Percentiles rank a stretch among this genome's conserved stretches.
phyloP scores from a whole-genome alignment of 2,329 filamentous ascomycete species.

The Proliferodiscus dingleyae region DNA sequence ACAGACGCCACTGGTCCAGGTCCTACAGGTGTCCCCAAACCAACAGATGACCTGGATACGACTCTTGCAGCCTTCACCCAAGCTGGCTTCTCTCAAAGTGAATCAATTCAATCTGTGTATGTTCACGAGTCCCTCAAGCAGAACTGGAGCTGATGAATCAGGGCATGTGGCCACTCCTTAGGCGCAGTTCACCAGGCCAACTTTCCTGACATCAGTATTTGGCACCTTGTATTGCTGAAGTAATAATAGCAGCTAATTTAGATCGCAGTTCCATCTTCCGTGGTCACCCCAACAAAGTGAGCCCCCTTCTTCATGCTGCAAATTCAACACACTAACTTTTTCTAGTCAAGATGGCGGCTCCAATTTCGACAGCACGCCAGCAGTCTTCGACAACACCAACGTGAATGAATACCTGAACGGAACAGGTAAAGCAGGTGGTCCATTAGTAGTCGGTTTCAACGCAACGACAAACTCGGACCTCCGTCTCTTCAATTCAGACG shows the following conservation, averaged over 20 bases:
- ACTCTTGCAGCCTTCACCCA: slow-evolving; percentile 50
- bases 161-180: slow-evolving; percentile 13
- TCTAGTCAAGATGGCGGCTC: slow-evolving; percentile 2
- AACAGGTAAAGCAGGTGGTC: slow-evolving; percentile 12
- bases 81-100: slow-evolving; percentile 48
- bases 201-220: slow-evolving; percentile 9
- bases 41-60: slow-evolving; percentile 45
- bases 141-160: slow-evolving; percentile 22
- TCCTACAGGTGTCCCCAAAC: slow-evolving; percentile 47
- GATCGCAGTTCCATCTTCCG: not conserved
- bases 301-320: not conserved
- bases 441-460: slow-evolving; percentile 13
- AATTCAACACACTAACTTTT: not conserved
- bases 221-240: not conserved
- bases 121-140: not conserved
- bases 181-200: slow-evolving; percentile 8
- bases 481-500: slow-evolving; percentile 15
- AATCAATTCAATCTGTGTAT: slow-evolving; percentile 49
- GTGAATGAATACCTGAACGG: slow-evolving; percentile 15
- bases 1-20: slow-evolving; percentile 47
- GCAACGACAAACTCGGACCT: slow-evolving; percentile 11
- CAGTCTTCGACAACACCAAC: slow-evolving; percentile 9
- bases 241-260: too few species aligned
- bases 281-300: too few species aligned
- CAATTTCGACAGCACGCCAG: slow-evolving; percentile 15